Percentiles rank a stretch among this genome's conserved stretches.
Conservation (phyloP, 192 early-diverging fungal species). For the Coemansia sp. region DNA sequence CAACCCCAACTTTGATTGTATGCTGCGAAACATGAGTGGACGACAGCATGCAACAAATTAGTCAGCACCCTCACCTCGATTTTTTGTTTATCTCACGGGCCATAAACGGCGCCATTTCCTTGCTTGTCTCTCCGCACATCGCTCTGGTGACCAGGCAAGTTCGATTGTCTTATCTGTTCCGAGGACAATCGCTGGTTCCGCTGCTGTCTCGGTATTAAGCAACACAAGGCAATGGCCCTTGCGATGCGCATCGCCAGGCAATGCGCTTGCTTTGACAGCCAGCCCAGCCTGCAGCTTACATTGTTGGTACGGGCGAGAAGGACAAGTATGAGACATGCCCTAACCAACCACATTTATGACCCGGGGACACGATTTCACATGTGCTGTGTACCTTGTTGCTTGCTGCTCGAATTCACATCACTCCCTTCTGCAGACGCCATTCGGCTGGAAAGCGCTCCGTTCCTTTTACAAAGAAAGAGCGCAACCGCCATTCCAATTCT, state of each 20-base stretch:
- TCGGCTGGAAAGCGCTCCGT: neutral
- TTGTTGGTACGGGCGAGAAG: too few relatives aligned
- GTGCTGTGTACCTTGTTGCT: too few relatives aligned
- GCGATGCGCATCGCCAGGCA: neutral
- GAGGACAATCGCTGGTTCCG: neutral
- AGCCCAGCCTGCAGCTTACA: too few relatives aligned
- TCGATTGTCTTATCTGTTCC: neutral
- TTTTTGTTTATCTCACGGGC: neutral
- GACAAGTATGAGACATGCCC: too few relatives aligned
- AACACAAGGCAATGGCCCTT: neutral
- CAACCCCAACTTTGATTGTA: conserved; percentile 5
- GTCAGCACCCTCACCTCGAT: neutral
- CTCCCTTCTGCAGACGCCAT: neutral
- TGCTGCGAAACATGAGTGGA: conserved; percentile 14
- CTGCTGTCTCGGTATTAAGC: conserved; percentile 1
- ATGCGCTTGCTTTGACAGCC: too few relatives aligned
- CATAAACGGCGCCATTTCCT: neutral
- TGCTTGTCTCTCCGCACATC: too few relatives aligned
- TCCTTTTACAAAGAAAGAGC: neutral
- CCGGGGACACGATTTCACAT: too few relatives aligned
- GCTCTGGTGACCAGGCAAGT: too few relatives aligned
- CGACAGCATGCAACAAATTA: neutral
- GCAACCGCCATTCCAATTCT: neutral
- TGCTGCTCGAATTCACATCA: too few relatives aligned
- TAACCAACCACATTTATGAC: too few relatives aligned